Evolutionary conservation across 768 basidiomycete species (phyloP), one percentile per base, ranked within the genome.

Genomic region (Naganishia onofrii): DNA sequence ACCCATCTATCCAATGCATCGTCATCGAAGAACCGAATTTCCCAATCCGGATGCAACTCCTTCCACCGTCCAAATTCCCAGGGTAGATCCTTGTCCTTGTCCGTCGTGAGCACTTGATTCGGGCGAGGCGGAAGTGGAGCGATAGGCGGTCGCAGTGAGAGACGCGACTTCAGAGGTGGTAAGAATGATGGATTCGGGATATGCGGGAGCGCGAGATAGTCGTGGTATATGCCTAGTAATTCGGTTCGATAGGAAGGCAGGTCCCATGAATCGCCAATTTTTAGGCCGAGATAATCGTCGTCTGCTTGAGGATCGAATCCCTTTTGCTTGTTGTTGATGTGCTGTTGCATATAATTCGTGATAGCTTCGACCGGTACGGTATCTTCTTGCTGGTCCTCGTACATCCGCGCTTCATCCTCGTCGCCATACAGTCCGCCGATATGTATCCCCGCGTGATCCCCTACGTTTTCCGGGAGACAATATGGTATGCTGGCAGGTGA

Each of bases 1-100:
- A 77, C 72, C 76, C 76, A 77, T 26, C 44, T 63, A 51, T 75
- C 72, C 58, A 77, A 55, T 53, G 56, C 63, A 26, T 26, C 53
- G 57, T 77, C 76, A 32, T 75, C 73, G 46, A 75, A 75, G 31
- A 73, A 74, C 60, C 72, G 72, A 38, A 77, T 71, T 38, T 74
- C 69, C 73, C 73, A 77, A 36, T 73, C 73, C 19, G 74, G 74
- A 71, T 74, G 74, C 44, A 77, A 65, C 63, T 75, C 72, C 38
- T 71, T 68, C 76, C 76, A 77, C 53, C 73, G 64, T 12, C 29
- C 66, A 48, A 77, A 77, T 54, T 75, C 71, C 36, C 36, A 67
- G 10, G 76, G 76, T 29, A 73, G 51, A 44, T 71, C 72, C 31
- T 48, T 48, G 46, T 54, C 26, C 55, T 75, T 74, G 31, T 77